Evolutionary conservation across 345 rosid species (phyloP).

Genomic region (Syzygium jambos): DNA sequence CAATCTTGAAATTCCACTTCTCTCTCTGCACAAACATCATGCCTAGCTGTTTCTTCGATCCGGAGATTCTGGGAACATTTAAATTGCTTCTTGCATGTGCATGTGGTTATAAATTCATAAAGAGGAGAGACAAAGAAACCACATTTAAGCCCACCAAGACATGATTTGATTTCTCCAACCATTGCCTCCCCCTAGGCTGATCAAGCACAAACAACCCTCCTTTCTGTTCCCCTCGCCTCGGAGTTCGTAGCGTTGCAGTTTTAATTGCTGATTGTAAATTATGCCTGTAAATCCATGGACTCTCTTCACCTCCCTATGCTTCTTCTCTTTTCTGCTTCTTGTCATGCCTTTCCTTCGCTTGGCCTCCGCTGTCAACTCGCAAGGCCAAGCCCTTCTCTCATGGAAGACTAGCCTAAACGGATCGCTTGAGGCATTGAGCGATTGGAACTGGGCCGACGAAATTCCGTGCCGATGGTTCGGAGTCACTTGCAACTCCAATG

Average conservation of each 20-base stretch:
- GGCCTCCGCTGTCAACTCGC: slow-evolving; percentile 29
- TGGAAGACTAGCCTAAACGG: slow-evolving; percentile 43
- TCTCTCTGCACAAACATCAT: slow-evolving; percentile 37
- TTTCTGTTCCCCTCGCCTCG: slow-evolving; percentile 19
- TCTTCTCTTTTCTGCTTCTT: slow-evolving; percentile 8
- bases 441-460: slow-evolving; percentile 25
- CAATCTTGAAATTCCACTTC: slow-evolving; percentile 31
- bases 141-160: slow-evolving; percentile 23
- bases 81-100: slow-evolving; percentile 7
- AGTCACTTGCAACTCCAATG: slow-evolving; percentile 25
- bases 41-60: slow-evolving; percentile 85
- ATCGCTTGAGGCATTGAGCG: slow-evolving; percentile 15
- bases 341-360: background rate
- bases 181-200: slow-evolving; percentile 30
- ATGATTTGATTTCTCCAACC: slow-evolving; percentile 37
- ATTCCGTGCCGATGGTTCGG: slow-evolving; percentile 58
- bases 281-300: slow-evolving; percentile 65
- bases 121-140: background rate
- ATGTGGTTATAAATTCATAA: slow-evolving; percentile 2
- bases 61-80: slow-evolving; percentile 51
- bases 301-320: slow-evolving; percentile 9
- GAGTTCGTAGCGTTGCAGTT: slow-evolving; percentile 23
- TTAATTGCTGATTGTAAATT: slow-evolving; percentile 16
- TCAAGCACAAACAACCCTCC: slow-evolving; percentile 19
- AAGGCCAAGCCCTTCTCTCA: slow-evolving; percentile 51